Evolutionary conservation across 2,329 filamentous ascomycete genomes (phyloP), one percentile per base, ranked within the genome.

Genomic region (Elsinoe necatrix): DNA sequence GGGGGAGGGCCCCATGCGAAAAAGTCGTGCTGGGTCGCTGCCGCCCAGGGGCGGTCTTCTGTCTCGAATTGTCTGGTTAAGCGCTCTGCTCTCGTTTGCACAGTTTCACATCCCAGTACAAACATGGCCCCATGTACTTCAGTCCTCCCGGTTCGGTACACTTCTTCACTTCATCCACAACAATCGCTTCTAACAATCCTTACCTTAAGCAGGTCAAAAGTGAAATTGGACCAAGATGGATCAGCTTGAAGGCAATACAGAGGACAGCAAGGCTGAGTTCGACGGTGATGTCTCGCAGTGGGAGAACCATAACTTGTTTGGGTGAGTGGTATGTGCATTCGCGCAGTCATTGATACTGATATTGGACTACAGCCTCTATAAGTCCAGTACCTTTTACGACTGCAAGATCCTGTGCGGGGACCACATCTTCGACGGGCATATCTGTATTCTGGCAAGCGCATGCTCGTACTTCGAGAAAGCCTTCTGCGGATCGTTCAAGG

Each of bases 401-500:
- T 55, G 52, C 52, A 42, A 43, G 21, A 45, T 55, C 37, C n/a
- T 41, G 4, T 50, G 45, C 25, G 48, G 27, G 18, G 27, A 47
- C n/a, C 37, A 48, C 3, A 39, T 1, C 31, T 37, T 55, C 25
- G 4, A 45, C 6, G 34, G 34, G 5, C 52, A 55, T 31, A 29
- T 27, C 52, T 31, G 34, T n/a, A 31, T 55, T 20, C 21, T 55
- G 12, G 37, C 35, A 6, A 42, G 39, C 16, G 8, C 52, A 9
- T 55, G 52, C 23, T 11, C 16, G 8, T 55, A 43, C 23, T 55
- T 55, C 20, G 52, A 55, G 37, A 55, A 55, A 35, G 52, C 37
- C n/a, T 45, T 55, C 18, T 25, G 8, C 16, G 52, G 52, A 1
- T 16, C 7, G 4, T 55, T 55, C 39, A 43, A 55, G 52, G 52